Base-by-base conservation (phyloP, 139 green algal genomes). In the Volvox africanus region DNA sequence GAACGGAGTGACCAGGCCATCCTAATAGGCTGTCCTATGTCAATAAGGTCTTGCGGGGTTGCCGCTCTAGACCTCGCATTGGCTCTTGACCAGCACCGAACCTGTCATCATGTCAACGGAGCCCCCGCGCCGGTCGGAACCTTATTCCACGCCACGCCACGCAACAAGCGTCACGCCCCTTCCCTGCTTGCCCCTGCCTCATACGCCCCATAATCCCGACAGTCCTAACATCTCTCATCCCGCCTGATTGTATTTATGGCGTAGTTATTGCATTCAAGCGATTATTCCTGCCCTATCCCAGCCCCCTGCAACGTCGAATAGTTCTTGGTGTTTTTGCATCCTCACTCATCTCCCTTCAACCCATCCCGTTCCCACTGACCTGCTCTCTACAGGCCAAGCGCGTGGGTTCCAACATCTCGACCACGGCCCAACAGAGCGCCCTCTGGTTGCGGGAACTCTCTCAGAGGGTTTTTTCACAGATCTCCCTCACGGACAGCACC, bases 371-470 rank as follows among this genome's bases (percentile, higher is more conserved):
- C 3, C 65, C 65, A 73, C 24, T 73, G 65, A 24, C 80, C 3
- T 26, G 26, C 11, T 36, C 61, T 9, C 65, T 37, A 24, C 84
- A 89, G 84, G 71, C 73, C 19, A 90, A 83, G 73, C 86, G 86
- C n/a, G 50, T 90, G n/a, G 21, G 71, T 20, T 24, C 20, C 55
- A 90, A 90, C 69, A 18, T 90, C 6, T 82, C 67, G 12, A 32
- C 44, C 20, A 90, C 86, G 0, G 86, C 86, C 20, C 30, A 75
- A 55, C 50, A 76, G 73, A 90, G 73, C 69, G 86, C 86, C 50
- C 19, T 13, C 30, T 90, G 86, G 86, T 32, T 90, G 28, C 86
- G 86, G 21, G 86, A 90, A 19, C 1, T 90, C 36, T 89, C 85
- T 0, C 6, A 32, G 33, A 44, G 69, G 11, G 69, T 89, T 14